Conservation (phyloP, 2,329 filamentous ascomycete genomes). For the Nemania abortiva region DNA sequence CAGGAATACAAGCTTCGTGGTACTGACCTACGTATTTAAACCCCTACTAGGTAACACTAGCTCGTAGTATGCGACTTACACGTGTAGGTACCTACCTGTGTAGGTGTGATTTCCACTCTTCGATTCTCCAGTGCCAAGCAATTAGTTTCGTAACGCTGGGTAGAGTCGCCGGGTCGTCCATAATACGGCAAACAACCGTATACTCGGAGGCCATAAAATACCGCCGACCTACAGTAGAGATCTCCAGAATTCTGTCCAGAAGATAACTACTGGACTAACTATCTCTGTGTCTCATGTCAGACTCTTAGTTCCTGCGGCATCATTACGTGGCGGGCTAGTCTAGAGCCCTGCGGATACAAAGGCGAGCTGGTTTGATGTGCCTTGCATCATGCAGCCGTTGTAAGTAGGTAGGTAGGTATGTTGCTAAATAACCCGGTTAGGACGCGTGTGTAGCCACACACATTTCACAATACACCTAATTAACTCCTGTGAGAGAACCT, state of each 20-base stretch:
- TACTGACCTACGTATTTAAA: not conserved
- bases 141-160: no score
- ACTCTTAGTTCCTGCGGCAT: conserved; percentile 21
- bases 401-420: no score
- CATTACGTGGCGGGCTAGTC: conserved; percentile 14
- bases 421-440: not conserved
- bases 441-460: conserved; percentile 17
- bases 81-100: not conserved
- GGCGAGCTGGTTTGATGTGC: conserved; percentile 30
- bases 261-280: not conserved
- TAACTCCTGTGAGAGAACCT: not conserved
- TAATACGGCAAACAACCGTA: no score
- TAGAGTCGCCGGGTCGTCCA: no score
- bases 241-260: not conserved
- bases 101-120: not conserved
- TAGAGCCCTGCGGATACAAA: conserved; percentile 16
- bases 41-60: no score
- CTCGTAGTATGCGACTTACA: no score
- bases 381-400: conserved; percentile 36
- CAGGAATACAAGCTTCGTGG: not conserved
- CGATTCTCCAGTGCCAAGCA: not conserved
- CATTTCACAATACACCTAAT: not conserved
- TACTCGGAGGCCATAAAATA: no score
- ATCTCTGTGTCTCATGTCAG: conserved; percentile 2
- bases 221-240: no score